phyloP scores from a whole-genome alignment of 1,139 yeast genomes.

The Sugiyamaella sp. region DNA sequence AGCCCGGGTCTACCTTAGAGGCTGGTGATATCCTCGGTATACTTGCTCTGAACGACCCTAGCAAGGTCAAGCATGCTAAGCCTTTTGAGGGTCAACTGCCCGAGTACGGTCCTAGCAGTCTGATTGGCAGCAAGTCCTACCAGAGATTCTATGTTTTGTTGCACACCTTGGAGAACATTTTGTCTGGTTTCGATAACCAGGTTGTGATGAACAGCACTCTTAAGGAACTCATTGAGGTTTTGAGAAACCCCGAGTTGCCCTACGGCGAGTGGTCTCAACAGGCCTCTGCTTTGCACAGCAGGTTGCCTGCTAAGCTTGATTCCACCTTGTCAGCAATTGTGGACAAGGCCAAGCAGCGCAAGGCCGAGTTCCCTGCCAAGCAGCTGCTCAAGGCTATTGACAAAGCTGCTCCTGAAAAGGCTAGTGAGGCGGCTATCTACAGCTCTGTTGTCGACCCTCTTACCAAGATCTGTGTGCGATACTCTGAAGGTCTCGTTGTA shows the following conservation, averaged over 20 bases:
- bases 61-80: slow-evolving; percentile 94
- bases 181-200: slow-evolving; percentile 93
- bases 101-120: slow-evolving; percentile 77
- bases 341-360: slow-evolving; percentile 59
- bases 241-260: slow-evolving; percentile 82
- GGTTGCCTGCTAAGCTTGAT: slow-evolving; percentile 80
- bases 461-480: slow-evolving; percentile 67
- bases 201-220: slow-evolving; percentile 86
- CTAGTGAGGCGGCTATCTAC: slow-evolving; percentile 48
- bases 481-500: slow-evolving; percentile 72
- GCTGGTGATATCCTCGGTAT: slow-evolving; percentile 98
- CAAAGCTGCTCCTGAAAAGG: slow-evolving; percentile 57
- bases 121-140: slow-evolving; percentile 82
- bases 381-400: slow-evolving; percentile 65
- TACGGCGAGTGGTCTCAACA: slow-evolving; percentile 89
- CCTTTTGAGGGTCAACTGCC: slow-evolving; percentile 96
- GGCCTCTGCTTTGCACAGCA: slow-evolving; percentile 87
- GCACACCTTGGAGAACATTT: slow-evolving; percentile 69
- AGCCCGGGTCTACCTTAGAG: slow-evolving; percentile 95
- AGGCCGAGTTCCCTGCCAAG: slow-evolving; percentile 91
- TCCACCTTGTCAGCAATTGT: slow-evolving; percentile 64
- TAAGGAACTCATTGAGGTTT: slow-evolving; percentile 66
- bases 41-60: slow-evolving; percentile 91
- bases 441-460: slow-evolving; percentile 70
- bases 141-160: slow-evolving; percentile 67